These are phyloP conservation scores for Trypanosomatidae sp. DNA, from an alignment of 208 protist genomes.

Conservation along the genomic window DNA sequence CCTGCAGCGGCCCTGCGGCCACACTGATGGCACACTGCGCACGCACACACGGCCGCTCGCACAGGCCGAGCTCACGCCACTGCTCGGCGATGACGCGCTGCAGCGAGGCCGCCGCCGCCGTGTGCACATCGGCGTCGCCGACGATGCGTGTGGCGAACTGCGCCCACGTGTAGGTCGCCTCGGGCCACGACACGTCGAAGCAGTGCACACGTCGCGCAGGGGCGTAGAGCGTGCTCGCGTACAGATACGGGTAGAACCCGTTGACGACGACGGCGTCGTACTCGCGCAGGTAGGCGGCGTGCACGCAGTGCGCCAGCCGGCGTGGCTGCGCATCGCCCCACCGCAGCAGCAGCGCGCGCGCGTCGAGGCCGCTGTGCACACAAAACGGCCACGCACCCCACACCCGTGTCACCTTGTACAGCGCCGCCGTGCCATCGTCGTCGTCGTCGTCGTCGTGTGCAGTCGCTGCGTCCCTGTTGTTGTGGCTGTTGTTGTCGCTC, in stretches of 20 bases:
- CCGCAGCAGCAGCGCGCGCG: conserved; percentile 14
- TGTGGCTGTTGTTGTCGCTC: too few relatives aligned
- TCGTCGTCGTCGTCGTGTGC: too few relatives aligned
- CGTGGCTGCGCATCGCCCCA: conserved; percentile 16
- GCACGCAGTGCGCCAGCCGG: conserved; percentile 18
- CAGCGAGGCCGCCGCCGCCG: neutral
- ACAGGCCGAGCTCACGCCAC: neutral
- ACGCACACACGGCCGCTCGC: neutral
- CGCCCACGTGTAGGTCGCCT: conserved; percentile 23
- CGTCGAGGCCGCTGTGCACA: conserved; percentile 9
- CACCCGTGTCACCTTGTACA: too few relatives aligned
- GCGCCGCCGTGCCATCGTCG: too few relatives aligned
- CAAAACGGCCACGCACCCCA: conserved; percentile 5
- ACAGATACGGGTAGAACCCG: conserved; percentile 44
- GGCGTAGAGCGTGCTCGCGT: conserved; percentile 24
- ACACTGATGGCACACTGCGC: neutral
- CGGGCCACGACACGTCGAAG: conserved; percentile 30
- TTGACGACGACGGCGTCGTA: conserved; percentile 56
- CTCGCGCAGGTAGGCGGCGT: conserved; percentile 20
- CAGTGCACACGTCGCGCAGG: conserved; percentile 17
- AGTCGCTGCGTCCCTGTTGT: too few relatives aligned
- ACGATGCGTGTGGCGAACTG: conserved; percentile 29
- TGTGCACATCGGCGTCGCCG: conserved; percentile 9
- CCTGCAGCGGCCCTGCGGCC: neutral
- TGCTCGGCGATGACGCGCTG: neutral